Evolutionary conservation across 805 yeast species (phyloP), one percentile per base, ranked within the genome.

Genomic region (Ogataea dorogensis): DNA sequence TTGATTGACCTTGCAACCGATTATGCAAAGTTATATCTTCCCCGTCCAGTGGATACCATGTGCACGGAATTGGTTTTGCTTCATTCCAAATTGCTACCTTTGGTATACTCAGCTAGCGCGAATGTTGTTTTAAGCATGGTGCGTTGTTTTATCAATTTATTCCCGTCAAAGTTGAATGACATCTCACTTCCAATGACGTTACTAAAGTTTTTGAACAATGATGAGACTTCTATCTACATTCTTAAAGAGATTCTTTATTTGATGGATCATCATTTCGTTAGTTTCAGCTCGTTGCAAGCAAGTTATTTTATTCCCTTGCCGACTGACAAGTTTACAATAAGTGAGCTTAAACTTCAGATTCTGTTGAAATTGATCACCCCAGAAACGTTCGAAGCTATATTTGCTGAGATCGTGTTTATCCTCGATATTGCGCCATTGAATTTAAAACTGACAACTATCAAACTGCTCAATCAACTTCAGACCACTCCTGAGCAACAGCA

Each of bases 391-490:
- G 65, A 67, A 14, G 39, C 50, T 2, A 68, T 86, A 4, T 59
- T 81, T 19, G 67, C 70, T 20, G 94, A 87, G 54, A 58, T 88
- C 19, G 81, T 79, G 51, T 76, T 77, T 51, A 73, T 76, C 42
- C 74, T 59, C 14, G 43, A 69, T 61, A 26, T 35, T 16, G 31
- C 28, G 5, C 16, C 33, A 9, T 10, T 26, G 3, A 12, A 28
- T 9, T 17, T 68, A 5, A 59, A 70, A 14, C 48, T 53, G 20
- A 73, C 71, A 28, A 71, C 88, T 1, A 73, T 87, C 9, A 71
- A 72, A 34, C 73, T 83, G 1, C 63, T 88, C 48, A 41, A 69
- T 64, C 32, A 35, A 3, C 34, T 58, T 7, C 35, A 33, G 10
- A 29, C 47, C 2, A 19, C 45, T 8, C 50, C 61, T 2, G 65